Base-by-base conservation (phyloP, 129 eudicot species). In the Oenanthe sinensis region DNA sequence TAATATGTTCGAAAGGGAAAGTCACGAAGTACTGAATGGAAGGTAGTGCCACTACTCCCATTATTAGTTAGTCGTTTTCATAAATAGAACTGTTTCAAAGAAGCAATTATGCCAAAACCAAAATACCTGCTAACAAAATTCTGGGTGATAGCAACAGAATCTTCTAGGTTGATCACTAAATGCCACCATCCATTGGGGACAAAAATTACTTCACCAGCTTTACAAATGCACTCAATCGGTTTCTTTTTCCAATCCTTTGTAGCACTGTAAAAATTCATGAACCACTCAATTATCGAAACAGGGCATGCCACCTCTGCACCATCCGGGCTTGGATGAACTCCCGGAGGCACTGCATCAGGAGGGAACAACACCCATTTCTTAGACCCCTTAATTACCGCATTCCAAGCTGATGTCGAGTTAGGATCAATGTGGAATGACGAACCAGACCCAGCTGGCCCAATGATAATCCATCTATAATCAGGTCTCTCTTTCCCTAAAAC, bases 161-260 rank as follows among this genome's bases (percentile, higher is more conserved):
- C 97, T 82, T 95, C 99, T 22, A 95, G 89, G 77, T 95, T 95
- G 83, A 95, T 92, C 74, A 95, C 99, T 88, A 95, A 85, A 92
- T 95, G 99, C 99, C 99, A 95, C 99, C 99, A 95, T 79, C 99
- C 99, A 76, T 88, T 88, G n/a, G 99, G 99, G 76, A 95, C 99
- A 84, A 95, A 95, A 37, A 95, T 85, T 40, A 92, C 97, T 81
- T 95, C 99, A 13, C 97, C 99, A 45, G 97, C 99, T 84, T 87
- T 95, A 80, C 99, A 95, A 8, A 95, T 90, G 69, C 98, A 95
- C 80, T 95, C 99, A 43, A 95, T 80, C 0, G 99, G 97, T 49
- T 85, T 95, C 84, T 87, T 95, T 74, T 87, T 81, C 97, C 97
- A 95, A 36, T 81, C 85, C 81, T 90, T 92, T 24, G 99, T 95